Evolutionary conservation across 2,329 filamentous ascomycete genomes (phyloP), one percentile per base, ranked within the genome.

Genomic region (Pseudopithomyces chartarum): DNA sequence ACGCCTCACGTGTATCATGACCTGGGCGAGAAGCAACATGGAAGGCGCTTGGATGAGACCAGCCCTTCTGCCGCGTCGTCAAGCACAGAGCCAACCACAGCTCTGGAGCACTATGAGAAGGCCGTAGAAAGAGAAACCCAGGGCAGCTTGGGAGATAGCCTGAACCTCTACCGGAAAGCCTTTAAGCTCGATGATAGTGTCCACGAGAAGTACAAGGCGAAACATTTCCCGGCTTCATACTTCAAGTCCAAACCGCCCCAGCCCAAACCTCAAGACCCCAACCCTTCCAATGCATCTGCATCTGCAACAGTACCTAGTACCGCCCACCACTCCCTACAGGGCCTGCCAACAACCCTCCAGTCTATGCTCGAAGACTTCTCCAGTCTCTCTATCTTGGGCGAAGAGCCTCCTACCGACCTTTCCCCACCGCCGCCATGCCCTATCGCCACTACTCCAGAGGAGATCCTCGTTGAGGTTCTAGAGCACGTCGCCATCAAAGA

Each of bases 51-150:
- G 43, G 78, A 77, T 62, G 78, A 80, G 51, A 73, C 76, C 75
- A 66, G 78, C 59, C 65, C 75, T 29, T 58, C 73, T 59, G 64
- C 74, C 57, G 62, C 71, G 3, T 57, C 64, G 11, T 62, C 59
- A 20, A 69, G 60, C 17, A 62, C 72, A 56, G 84, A 89, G 64
- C 90, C 90, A 4, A 80, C 81, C 20, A 90, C 93, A 11, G 95
- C 95, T 0, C 78, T 99, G 15, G 95, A 98, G 66, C 91, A 97
- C 74, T 98, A 95, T 68, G 95, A 98, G 73, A 87, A 86, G 71
- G 95, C 94, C 3, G 93, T 97, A 54, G 90, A 96, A 76, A 92
- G 88, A 75, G 95, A 99, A 77, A 85, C 84, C 0, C 86, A 90
- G 66, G 95, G 95, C 0, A 95, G 87, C 60, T 81, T 98, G 49